phyloP scores from a whole-genome alignment of 352 stramenopile species.

The Pseudoperonospora humuli region DNA sequence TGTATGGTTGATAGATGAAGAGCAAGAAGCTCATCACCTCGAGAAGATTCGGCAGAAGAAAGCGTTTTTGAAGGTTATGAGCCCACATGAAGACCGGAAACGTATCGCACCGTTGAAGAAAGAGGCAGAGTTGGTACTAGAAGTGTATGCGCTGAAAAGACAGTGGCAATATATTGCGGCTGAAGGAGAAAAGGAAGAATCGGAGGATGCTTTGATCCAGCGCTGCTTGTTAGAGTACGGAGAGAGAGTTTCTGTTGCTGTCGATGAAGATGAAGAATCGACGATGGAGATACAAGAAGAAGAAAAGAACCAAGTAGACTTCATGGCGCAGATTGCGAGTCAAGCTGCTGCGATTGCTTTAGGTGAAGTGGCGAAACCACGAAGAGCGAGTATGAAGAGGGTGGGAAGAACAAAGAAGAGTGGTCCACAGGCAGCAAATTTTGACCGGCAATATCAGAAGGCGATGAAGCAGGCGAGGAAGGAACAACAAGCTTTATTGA shows the following conservation, averaged over 20 bases:
- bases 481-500: slow-evolving; percentile 38
- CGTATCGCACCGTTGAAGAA: slow-evolving; percentile 20
- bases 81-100: slow-evolving; percentile 4
- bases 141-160: slow-evolving; percentile 31
- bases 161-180: slow-evolving; percentile 35
- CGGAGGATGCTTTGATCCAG: slow-evolving; percentile 66
- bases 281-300: slow-evolving; percentile 3
- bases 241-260: slow-evolving; percentile 35
- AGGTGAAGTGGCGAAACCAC: slow-evolving; percentile 5
- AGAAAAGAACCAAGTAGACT: slow-evolving; percentile 9
- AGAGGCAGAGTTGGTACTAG: slow-evolving; percentile 37
- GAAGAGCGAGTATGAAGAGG: slow-evolving; percentile 7
- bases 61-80: slow-evolving; percentile 26
- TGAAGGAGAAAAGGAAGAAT: slow-evolving; percentile 20
- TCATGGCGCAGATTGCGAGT: slow-evolving; percentile 43
- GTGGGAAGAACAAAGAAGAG: slow-evolving; percentile 10
- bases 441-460: slow-evolving; percentile 59
- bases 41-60: slow-evolving; percentile 25
- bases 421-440: slow-evolving; percentile 28
- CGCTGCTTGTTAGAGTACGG: slow-evolving; percentile 78
- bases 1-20: slow-evolving; percentile 43
- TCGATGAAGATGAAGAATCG: slow-evolving; percentile 11
- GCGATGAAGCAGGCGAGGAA: slow-evolving; percentile 38
- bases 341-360: slow-evolving; percentile 36
- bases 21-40: slow-evolving; percentile 25